Evolutionary conservation across 192 early-diverging fungal genomes (phyloP).

Genomic region (Coemansia sp.): DNA sequence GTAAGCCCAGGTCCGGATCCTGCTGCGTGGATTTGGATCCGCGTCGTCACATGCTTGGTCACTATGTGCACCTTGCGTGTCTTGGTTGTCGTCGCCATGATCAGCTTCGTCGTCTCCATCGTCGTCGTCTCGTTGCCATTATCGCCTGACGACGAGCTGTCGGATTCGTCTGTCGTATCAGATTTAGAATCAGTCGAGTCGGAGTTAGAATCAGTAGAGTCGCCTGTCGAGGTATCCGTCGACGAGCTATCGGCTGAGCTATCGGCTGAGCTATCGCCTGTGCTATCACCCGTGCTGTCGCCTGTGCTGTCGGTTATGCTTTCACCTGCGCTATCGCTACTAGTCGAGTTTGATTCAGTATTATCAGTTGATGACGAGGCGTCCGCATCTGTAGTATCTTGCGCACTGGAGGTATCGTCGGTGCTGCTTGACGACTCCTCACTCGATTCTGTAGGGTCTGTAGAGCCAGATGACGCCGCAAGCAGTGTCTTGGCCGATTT

Average conservation of each 20-base stretch:
- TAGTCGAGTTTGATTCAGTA: neutral
- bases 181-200: neutral
- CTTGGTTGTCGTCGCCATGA: conserved; percentile 35
- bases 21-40: conserved; percentile 8
- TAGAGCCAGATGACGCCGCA: neutral
- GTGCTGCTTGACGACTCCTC: conserved; percentile 9
- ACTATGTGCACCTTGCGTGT: conserved; percentile 41
- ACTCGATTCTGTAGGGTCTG: neutral
- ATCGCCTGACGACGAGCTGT: conserved; percentile 3
- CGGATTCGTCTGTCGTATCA: conserved; percentile 3
- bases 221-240: neutral
- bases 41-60: conserved; percentile 34
- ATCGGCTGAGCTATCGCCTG: neutral
- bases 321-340: neutral
- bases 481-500: conserved; percentile 6
- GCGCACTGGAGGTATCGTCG: conserved; percentile 7
- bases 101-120: conserved; percentile 42
- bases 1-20: neutral
- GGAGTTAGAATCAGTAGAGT: neutral
- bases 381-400: neutral
- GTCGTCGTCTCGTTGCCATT: conserved; percentile 46
- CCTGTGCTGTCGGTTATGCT: neutral
- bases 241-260: neutral
- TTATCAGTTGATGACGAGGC: neutral
- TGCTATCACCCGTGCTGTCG: neutral